These are phyloP conservation scores for Fraxinus ornus DNA, from an alignment of 305 asterid genomes.

Conservation along the genomic window DNA sequence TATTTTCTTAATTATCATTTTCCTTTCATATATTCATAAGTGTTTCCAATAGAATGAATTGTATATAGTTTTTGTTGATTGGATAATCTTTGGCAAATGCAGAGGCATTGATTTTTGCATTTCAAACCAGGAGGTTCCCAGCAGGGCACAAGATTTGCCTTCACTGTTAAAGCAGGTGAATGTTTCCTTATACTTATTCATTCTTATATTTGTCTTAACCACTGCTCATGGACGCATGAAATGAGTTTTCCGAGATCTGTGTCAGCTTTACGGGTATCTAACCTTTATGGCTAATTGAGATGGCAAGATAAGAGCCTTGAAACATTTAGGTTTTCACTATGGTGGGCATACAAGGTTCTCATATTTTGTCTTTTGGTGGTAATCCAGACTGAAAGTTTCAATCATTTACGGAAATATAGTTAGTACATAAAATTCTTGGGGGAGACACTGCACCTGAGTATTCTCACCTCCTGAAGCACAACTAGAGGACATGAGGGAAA, in stretches of 20 bases:
- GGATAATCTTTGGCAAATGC: conserved; percentile 26
- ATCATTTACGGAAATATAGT: conserved; percentile 4
- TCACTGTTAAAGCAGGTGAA: conserved; percentile 62
- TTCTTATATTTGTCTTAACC: conserved; percentile 1
- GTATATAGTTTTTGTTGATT: conserved; percentile 3
- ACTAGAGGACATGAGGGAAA: neutral
- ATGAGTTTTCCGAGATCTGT: conserved; percentile 9
- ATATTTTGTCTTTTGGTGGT: conserved; percentile 1
- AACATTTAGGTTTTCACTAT: conserved; percentile 12
- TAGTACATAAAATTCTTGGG: conserved; percentile 2
- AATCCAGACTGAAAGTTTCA: conserved; percentile 7
- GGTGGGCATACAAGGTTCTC: conserved; percentile 16
- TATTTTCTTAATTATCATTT: conserved; percentile 2
- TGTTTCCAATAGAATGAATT: conserved; percentile 17
- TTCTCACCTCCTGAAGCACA: conserved; percentile 16
- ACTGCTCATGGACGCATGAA: neutral
- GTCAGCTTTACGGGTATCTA: conserved; percentile 2
- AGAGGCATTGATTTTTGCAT: conserved; percentile 82
- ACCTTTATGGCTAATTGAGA: conserved; percentile 10
- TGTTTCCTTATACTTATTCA: neutral
- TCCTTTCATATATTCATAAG: neutral
- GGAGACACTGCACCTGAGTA: conserved; percentile 3
- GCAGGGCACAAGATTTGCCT: conserved; percentile 63
- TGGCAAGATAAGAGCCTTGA: neutral
- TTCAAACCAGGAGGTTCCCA: conserved; percentile 57